Percentiles rank a stretch among this genome's conserved stretches.
Evolutionary conservation across 345 rosid genomes (phyloP).

Genomic region (Nasturtium officinale): DNA sequence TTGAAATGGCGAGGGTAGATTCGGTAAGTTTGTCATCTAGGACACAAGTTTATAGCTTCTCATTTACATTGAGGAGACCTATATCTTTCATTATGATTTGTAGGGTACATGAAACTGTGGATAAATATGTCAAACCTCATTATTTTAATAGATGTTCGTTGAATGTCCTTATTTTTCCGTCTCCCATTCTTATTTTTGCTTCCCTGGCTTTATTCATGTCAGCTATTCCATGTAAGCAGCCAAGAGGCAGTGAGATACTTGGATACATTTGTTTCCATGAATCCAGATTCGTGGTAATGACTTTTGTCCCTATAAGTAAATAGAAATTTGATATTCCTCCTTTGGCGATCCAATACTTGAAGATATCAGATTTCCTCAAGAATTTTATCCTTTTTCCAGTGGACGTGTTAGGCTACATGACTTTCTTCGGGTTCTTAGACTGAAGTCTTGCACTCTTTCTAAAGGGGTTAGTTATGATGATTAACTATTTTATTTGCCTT

Average conservation of each 20-base stretch:
- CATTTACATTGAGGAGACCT: conserved; percentile 2
- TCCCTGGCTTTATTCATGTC: conserved; percentile 38
- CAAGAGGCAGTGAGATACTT: conserved; percentile 76
- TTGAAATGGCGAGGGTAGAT: conserved; percentile 91
- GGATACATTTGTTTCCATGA: conserved; percentile 82
- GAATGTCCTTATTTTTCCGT: not conserved
- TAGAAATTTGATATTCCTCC: not conserved
- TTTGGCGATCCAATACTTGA: not conserved
- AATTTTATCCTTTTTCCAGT: conserved; percentile 50
- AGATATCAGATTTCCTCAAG: conserved; percentile 10
- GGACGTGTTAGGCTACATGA: conserved; percentile 65
- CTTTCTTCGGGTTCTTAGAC: conserved; percentile 61
- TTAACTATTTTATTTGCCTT: not conserved
- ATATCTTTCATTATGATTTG: conserved; percentile 17
- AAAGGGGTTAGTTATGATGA: conserved; percentile 58
- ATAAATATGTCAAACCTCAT: not conserved
- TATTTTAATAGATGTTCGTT: conserved; percentile 8
- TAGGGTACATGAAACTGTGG: not conserved
- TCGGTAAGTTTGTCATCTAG: conserved; percentile 58
- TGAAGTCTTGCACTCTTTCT: conserved; percentile 64
- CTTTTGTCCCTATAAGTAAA: conserved; percentile 30
- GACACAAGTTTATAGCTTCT: conserved; percentile 32
- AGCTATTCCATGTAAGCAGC: conserved; percentile 79
- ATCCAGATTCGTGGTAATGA: conserved; percentile 76
- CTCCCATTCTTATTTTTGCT: conserved; percentile 29